These are phyloP conservation scores for Knoxdaviesia proteae DNA, from an alignment of 2,329 filamentous ascomycete species.

Conservation along the genomic window DNA sequence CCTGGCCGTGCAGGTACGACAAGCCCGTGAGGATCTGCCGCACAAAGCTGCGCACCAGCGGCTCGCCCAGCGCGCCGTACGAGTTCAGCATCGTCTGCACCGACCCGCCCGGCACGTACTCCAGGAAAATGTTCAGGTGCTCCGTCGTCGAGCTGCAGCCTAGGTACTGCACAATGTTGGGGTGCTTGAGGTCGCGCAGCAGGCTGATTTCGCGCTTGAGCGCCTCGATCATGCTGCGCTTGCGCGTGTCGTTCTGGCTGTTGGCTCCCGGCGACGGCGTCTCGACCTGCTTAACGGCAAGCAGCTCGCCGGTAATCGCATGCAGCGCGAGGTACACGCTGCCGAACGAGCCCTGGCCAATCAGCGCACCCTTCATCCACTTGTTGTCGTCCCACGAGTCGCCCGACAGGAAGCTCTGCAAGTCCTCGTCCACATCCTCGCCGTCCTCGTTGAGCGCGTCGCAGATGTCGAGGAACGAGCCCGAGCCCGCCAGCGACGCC, in stretches of 20 bases:
- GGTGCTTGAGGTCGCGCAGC: slow-evolving; percentile 79
- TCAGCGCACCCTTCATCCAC: slow-evolving; percentile 98
- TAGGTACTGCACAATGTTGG: slow-evolving; percentile 95
- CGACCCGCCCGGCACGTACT: slow-evolving; percentile 92
- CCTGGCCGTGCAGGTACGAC: slow-evolving; percentile 77
- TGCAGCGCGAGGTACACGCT: slow-evolving; percentile 89
- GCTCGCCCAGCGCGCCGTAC: slow-evolving; percentile 85
- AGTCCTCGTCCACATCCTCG: slow-evolving; percentile 74
- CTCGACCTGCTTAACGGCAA: slow-evolving; percentile 97
- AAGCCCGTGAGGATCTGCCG: slow-evolving; percentile 85
- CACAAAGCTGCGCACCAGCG: slow-evolving; percentile 87
- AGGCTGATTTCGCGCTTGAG: slow-evolving; percentile 92
- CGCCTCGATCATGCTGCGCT: slow-evolving; percentile 96
- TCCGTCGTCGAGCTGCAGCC: slow-evolving; percentile 82
- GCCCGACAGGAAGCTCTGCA: slow-evolving; percentile 74
- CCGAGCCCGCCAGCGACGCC: slow-evolving; percentile 28
- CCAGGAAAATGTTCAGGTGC: slow-evolving; percentile 97
- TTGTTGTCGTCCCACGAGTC: slow-evolving; percentile 94
- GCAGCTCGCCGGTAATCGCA: slow-evolving; percentile 86
- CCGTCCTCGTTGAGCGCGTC: slow-evolving; percentile 77
- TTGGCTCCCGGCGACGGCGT: slow-evolving; percentile 59
- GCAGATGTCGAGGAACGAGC: slow-evolving; percentile 65
- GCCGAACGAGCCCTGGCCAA: slow-evolving; percentile 91
- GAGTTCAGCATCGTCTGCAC: slow-evolving; percentile 98
- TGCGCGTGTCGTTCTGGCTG: slow-evolving; percentile 68